Percentiles rank a stretch among this genome's conserved stretches.
These are phyloP conservation scores for Nelumbo lutea DNA, from an alignment of 164 flowering plant genomes.

Conservation along the genomic window DNA sequence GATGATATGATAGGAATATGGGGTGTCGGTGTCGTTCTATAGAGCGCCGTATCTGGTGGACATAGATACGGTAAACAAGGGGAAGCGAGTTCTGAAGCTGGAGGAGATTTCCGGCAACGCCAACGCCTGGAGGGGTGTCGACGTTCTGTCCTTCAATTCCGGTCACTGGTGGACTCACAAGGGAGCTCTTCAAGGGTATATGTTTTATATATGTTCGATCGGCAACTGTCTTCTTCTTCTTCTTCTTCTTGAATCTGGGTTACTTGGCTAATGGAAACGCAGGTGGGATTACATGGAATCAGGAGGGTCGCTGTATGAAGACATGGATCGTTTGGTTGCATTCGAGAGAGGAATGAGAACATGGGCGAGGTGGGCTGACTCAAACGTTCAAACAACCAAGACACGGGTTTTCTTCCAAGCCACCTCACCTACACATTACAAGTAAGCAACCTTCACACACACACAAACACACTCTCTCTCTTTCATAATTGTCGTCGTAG, in stretches of 20 bases:
- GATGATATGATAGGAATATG: conserved; percentile 45
- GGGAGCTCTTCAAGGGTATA: conserved; percentile 59
- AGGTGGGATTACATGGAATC: conserved; percentile 87
- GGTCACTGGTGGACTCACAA: conserved; percentile 81
- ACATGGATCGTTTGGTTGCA: conserved; percentile 76
- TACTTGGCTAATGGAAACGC: conserved; percentile 3
- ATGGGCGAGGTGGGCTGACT: conserved; percentile 83
- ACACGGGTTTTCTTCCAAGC: conserved; percentile 72
- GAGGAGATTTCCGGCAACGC: conserved; percentile 49
- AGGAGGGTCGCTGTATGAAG: conserved; percentile 50
- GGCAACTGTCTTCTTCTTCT: no score
- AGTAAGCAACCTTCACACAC: conserved; percentile 32
- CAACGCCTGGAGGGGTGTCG: conserved; percentile 46
- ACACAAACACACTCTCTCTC: conserved; percentile 13
- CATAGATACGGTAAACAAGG: conserved; percentile 40
- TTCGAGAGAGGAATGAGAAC: conserved; percentile 52
- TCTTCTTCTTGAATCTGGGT: no score
- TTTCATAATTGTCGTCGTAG: not conserved
- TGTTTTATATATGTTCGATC: not conserved
- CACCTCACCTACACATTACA: conserved; percentile 84
- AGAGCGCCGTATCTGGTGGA: conserved; percentile 64
- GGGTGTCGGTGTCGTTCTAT: conserved; percentile 43
- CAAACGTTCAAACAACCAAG: conserved; percentile 43
- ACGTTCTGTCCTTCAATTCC: conserved; percentile 58
- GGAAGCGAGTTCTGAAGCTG: conserved; percentile 48